These are phyloP conservation scores for Lipomyces japonicus DNA, from an alignment of 805 yeast species.

Conservation along the genomic window DNA sequence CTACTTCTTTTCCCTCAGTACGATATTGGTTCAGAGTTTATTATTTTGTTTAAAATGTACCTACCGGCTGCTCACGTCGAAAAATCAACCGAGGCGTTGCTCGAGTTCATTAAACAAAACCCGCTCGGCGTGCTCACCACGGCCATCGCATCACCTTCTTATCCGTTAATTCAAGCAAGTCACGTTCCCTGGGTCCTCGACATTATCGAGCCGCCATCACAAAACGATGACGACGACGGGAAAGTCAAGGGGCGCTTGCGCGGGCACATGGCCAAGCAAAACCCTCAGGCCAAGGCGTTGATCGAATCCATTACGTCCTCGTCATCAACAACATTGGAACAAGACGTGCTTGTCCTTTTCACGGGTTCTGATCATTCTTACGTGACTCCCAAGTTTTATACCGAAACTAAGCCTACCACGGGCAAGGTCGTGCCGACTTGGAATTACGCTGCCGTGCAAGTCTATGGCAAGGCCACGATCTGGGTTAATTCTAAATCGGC, in stretches of 20 bases:
- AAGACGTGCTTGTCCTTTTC: slow-evolving; percentile 50
- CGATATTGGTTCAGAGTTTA: no score
- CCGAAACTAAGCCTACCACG: slow-evolving; percentile 49
- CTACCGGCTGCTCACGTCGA: slow-evolving; percentile 2
- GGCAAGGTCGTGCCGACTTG: slow-evolving; percentile 69
- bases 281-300: slow-evolving; percentile 44
- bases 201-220: no score
- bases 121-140: slow-evolving; percentile 51
- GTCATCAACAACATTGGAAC: slow-evolving; percentile 37
- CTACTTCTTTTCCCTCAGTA: no score
- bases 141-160: slow-evolving; percentile 30
- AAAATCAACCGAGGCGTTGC: no score
- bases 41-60: no score
- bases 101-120: slow-evolving; percentile 45
- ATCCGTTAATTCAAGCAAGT: slow-evolving; percentile 48
- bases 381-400: slow-evolving; percentile 58
- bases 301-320: slow-evolving; percentile 28
- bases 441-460: slow-evolving; percentile 59
- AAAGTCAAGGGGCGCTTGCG: slow-evolving; percentile 44
- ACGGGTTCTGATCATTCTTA: slow-evolving; percentile 49
- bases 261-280: slow-evolving; percentile 54
- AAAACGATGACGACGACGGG: slow-evolving; percentile 33
- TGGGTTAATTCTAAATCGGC: slow-evolving; percentile 38
- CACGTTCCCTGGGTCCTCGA: slow-evolving; percentile 54
- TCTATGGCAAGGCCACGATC: slow-evolving; percentile 48